These are phyloP conservation scores for Ploettnerulaceae sp. DNA, from an alignment of 2,329 filamentous ascomycete genomes.

Conservation along the genomic window DNA sequence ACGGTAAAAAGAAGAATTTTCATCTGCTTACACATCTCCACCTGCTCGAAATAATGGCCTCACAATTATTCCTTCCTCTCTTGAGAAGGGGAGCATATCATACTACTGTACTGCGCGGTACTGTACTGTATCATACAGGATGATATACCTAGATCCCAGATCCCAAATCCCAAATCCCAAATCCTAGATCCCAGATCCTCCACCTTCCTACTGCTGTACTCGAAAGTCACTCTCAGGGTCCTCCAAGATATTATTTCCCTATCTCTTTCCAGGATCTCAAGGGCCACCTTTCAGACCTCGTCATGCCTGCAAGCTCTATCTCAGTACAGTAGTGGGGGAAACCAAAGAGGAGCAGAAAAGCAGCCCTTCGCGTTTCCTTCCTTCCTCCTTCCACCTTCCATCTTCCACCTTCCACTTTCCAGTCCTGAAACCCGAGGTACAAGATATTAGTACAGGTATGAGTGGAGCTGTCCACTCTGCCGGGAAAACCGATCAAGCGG, in stretches of 20 bases:
- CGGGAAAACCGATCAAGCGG: slow-evolving; percentile 2
- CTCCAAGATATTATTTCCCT: background rate
- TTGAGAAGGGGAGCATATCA: background rate
- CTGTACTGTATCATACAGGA: background rate
- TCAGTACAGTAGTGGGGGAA: no score
- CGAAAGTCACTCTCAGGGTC: background rate
- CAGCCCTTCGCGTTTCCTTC: no score
- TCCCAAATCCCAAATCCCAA: no score
- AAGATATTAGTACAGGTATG: slow-evolving; percentile 1
- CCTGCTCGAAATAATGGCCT: background rate
- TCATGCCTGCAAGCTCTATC: slow-evolving; percentile 5
- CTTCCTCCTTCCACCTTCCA: no score
- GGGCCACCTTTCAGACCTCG: slow-evolving; percentile 3
- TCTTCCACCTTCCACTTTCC: background rate
- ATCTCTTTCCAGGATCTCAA: no score
- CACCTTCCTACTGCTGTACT: background rate
- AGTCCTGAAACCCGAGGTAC: background rate
- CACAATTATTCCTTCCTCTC: background rate
- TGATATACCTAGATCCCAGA: background rate
- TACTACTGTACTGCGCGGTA: background rate
- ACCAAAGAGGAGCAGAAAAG: no score
- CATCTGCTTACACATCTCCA: background rate
- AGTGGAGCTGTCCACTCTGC: slow-evolving; percentile 1
- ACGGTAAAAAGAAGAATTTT: background rate
- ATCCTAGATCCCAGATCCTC: background rate